Evolutionary conservation across 2,329 filamentous ascomycete species (phyloP).

Genomic region (Eutypella sp.): DNA sequence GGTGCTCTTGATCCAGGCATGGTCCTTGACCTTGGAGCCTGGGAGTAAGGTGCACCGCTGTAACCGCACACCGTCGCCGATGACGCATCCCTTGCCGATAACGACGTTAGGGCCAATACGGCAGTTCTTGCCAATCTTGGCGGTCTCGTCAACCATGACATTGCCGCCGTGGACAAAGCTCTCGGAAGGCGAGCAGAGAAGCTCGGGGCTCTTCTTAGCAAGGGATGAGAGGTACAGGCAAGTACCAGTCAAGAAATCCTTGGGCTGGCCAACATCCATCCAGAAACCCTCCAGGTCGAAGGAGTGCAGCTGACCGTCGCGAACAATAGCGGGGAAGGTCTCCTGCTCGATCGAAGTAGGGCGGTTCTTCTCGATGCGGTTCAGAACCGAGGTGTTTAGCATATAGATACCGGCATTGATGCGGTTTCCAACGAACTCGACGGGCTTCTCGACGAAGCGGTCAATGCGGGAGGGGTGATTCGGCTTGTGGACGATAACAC

Average conservation of each 20-base stretch:
- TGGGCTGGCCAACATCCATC: conserved; percentile 99
- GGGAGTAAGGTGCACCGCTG: conserved; percentile 88
- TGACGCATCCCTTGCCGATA: conserved; percentile 85
- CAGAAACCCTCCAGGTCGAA: conserved; percentile 97
- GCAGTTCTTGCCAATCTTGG: conserved; percentile 98
- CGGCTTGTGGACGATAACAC: conserved; percentile 96
- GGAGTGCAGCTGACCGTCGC: conserved; percentile 85
- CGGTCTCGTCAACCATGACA: conserved; percentile 87
- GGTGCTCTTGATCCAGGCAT: conserved; percentile 97
- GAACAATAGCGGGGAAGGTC: conserved; percentile 91
- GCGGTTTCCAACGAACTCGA: conserved; percentile 96
- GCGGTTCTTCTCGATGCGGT: conserved; percentile 82
- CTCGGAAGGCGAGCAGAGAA: conserved; percentile 68
- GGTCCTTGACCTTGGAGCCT: conserved; percentile 93
- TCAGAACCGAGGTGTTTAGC: conserved; percentile 84
- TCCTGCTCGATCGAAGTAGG: conserved; percentile 98
- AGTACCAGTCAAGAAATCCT: conserved; percentile 94
- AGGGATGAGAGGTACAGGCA: conserved; percentile 94
- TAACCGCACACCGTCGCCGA: conserved; percentile 90
- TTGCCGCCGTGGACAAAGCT: conserved; percentile 89
- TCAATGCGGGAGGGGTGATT: conserved; percentile 88
- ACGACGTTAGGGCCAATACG: conserved; percentile 96
- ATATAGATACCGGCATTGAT: conserved; percentile 99
- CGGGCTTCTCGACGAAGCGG: conserved; percentile 98
- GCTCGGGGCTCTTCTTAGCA: conserved; percentile 82